phyloP scores from a whole-genome alignment of 2,329 filamentous ascomycete species.

The Pestalotiopsis sp. region DNA sequence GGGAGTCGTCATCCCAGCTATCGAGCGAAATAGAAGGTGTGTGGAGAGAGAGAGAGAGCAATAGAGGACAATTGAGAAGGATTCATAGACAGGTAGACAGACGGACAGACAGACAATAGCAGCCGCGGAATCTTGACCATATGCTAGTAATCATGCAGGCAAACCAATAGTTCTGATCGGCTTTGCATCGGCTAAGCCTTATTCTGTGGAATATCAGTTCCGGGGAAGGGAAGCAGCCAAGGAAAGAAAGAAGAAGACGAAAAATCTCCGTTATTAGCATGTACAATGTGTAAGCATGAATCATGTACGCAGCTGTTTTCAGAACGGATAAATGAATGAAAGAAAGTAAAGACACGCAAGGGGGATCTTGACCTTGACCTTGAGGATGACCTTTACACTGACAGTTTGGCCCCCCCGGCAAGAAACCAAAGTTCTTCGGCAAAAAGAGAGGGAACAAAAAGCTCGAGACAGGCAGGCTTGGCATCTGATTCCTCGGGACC shows the following conservation, averaged over 20 bases:
- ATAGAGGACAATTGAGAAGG: background rate
- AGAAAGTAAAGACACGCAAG: too few relatives aligned
- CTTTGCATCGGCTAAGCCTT: background rate
- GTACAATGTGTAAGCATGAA: too few relatives aligned
- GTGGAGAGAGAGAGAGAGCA: slow-evolving; percentile 19
- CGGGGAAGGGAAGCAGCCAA: background rate
- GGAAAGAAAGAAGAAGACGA: background rate
- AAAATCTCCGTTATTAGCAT: background rate
- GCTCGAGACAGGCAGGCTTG: slow-evolving; percentile 2
- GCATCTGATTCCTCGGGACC: slow-evolving; percentile 5
- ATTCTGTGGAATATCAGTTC: background rate
- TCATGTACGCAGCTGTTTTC: too few relatives aligned
- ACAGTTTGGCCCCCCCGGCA: too few relatives aligned
- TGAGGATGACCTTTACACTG: too few relatives aligned
- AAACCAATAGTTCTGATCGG: background rate
- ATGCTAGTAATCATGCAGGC: too few relatives aligned
- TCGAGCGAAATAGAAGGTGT: slow-evolving; percentile 1
- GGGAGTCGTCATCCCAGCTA: background rate
- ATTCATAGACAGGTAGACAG: background rate
- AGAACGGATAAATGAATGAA: too few relatives aligned
- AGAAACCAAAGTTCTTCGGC: background rate
- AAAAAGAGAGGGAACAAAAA: background rate
- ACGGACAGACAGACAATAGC: background rate
- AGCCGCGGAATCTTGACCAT: too few relatives aligned
- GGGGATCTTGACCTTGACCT: too few relatives aligned